Conservation (phyloP, 169 alveolate species). For the Plasmodium falciparum region DNA sequence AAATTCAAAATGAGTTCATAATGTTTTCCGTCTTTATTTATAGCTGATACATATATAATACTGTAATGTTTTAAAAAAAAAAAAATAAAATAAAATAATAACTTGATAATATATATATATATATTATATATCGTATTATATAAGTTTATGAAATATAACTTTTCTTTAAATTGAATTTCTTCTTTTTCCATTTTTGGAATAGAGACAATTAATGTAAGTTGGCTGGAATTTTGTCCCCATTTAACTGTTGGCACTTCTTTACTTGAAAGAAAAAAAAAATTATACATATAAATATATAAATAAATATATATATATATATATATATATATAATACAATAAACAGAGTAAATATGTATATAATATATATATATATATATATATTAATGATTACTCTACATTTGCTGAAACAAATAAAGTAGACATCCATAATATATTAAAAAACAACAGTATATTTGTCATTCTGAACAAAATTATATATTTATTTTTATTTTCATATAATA, state of each 20-base stretch:
- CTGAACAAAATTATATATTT: too few species aligned
- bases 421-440: background rate
- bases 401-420: background rate
- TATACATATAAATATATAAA: too few species aligned
- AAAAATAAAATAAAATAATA: too few species aligned
- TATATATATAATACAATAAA: background rate
- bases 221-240: constrained; percentile 69
- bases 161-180: constrained; percentile 64
- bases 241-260: constrained; percentile 56
- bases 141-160: constrained; percentile 30
- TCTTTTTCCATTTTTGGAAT: constrained; percentile 31
- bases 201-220: constrained; percentile 45
- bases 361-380: constrained; percentile 4
- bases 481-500: too few species aligned
- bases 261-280: constrained; percentile 8
- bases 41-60: constrained; percentile 41
- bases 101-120: background rate
- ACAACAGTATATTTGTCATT: background rate
- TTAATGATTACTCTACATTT: constrained; percentile 1
- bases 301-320: too few species aligned
- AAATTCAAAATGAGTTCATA: constrained; percentile 33
- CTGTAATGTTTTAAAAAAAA: constrained; percentile 12
- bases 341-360: background rate
- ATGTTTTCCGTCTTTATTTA: constrained; percentile 36
- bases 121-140: background rate